Base-by-base conservation (phyloP, 495 filamentous ascomycete genomes). In the Penicillium subrubescens region DNA sequence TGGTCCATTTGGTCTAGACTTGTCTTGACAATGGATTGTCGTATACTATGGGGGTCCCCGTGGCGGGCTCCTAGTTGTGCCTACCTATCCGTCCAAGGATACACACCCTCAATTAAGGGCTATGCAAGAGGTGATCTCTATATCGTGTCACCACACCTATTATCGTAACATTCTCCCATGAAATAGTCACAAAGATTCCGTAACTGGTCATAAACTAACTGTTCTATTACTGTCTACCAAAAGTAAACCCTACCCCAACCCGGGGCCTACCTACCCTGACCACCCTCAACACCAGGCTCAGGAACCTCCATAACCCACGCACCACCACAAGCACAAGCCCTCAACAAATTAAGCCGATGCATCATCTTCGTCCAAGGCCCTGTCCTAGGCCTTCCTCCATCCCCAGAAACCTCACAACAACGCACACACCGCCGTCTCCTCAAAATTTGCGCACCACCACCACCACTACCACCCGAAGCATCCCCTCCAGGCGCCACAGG, bases 291-390 rank as follows among this genome's bases (percentile, higher is more conserved):
- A 33, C 23, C 46, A 65, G 57, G 11, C 23, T 65, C 68, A 54
- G 52, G 39, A 60, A 48, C 10, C 57, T 73, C 75, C 62, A 79
- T 48, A 46, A 75, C 70, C 79, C 79, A 82, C 73, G 77, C 75
- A 15, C 79, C 80, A 31, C 78, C 76, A 67, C 80, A 82, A 57
- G 81, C 73, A 77, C 80, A 82, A 62, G 67, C 69, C 25, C 80
- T 63, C 59, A 82, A 53, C 61, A 81, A 51, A 39, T 73, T 76
- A 73, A 81, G 58, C 60, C 78, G 79, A 35, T 69, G 70, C 58
- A 79, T 71, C 78, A 82, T 75, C 17, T 74, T 74, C 39, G 78
- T 79, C 54, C 74, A 77, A 27, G 73, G 57, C n/a, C 74, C 33
- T 29, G 80, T 75, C 12, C 78, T 68, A 5, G 75, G 77, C 51